These are phyloP conservation scores for Gracilaria gracilis DNA, from an alignment of 23 red algal genomes.

Conservation along the genomic window DNA sequence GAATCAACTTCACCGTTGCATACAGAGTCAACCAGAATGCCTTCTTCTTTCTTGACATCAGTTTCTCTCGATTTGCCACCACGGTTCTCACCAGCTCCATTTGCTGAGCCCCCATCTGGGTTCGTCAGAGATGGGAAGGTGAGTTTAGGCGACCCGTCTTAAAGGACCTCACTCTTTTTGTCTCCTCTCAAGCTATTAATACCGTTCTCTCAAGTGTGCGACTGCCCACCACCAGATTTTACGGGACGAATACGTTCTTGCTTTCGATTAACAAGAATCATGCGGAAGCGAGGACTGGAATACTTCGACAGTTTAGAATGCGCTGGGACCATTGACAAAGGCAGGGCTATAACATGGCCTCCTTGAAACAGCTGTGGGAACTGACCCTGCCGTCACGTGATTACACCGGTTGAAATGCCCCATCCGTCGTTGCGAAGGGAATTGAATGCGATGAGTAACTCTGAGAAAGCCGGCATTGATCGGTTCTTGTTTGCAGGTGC, in stretches of 20 bases:
- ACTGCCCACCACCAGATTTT: neutral
- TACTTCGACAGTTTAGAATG: conserved; percentile 70
- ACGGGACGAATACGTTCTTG: conserved; percentile 8
- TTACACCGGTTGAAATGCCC: conserved; percentile 26
- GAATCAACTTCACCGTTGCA: conserved; percentile 2
- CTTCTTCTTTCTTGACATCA: conserved; percentile 24
- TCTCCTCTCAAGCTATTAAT: neutral
- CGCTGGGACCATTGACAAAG: conserved; percentile 30
- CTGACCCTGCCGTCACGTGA: conserved; percentile 43
- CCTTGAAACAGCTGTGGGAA: conserved; percentile 35
- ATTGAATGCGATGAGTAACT: conserved; percentile 40
- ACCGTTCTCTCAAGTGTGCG: too few relatives aligned
- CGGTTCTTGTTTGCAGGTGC: conserved; percentile 41
- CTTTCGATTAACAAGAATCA: conserved; percentile 46
- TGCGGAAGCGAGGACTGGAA: conserved; percentile 57
- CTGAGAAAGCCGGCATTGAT: conserved; percentile 36
- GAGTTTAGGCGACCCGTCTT: neutral
- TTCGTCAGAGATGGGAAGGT: neutral
- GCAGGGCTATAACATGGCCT: conserved; percentile 27
- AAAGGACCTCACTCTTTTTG: too few relatives aligned
- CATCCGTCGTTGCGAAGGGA: conserved; percentile 45
- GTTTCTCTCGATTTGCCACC: neutral
- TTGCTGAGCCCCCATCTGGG: neutral
- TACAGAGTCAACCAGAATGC: neutral
- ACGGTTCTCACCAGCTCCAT: neutral